Evolutionary conservation across 495 filamentous ascomycete species (phyloP).

Genomic region (Chaetomium tenue): DNA sequence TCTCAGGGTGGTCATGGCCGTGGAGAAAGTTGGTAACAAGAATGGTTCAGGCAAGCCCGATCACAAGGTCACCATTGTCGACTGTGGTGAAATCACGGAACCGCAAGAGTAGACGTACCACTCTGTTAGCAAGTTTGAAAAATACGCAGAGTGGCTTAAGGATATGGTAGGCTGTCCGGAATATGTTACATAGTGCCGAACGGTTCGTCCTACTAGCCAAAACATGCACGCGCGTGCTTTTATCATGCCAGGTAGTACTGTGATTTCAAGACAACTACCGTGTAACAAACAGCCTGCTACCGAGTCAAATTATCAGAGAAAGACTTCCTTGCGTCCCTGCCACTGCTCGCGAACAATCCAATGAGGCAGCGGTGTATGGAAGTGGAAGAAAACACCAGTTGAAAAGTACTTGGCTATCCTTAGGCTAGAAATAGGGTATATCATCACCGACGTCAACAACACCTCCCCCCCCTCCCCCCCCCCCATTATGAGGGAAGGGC

Average conservation of each 20-base stretch:
- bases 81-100: slow-evolving; percentile 55
- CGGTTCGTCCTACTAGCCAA: neutral
- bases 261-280: no score
- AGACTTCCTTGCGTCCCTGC: no score
- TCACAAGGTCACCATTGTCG: slow-evolving; percentile 63
- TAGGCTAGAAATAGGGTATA: neutral
- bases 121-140: neutral
- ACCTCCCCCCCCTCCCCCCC: neutral
- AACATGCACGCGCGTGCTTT: neutral
- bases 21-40: slow-evolving; percentile 68
- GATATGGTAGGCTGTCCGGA: neutral
- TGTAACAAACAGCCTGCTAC: no score
- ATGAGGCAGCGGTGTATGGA: no score
- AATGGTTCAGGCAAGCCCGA: slow-evolving; percentile 61
- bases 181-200: neutral
- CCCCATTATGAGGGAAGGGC: neutral
- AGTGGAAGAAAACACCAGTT: no score
- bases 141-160: neutral
- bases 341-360: no score
- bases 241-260: no score
- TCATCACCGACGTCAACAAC: neutral
- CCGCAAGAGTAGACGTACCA: slow-evolving; percentile 31
- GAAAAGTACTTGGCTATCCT: neutral
- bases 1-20: slow-evolving; percentile 62
- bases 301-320: no score